Percentiles rank a stretch among this genome's conserved stretches.
Evolutionary conservation across 1,284 basidiomycete species (phyloP).

Genomic region (Thecaphora frezii): DNA sequence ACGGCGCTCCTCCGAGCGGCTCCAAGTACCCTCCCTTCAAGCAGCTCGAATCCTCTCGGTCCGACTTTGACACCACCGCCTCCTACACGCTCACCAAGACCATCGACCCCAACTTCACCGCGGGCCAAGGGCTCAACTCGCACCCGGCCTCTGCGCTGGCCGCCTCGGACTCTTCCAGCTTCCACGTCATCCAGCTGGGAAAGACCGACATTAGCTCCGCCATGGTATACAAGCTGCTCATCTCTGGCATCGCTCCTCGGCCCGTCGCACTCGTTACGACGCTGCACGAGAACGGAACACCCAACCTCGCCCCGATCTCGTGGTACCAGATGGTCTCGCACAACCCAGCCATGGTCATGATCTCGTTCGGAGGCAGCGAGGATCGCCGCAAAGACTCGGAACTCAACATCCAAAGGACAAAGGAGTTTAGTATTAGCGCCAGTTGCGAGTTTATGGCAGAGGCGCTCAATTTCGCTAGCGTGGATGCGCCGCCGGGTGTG

Average conservation of each 20-base stretch:
- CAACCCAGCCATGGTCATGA: constrained; percentile 47
- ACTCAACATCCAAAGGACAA: constrained; percentile 33
- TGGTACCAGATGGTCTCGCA: constrained; percentile 52
- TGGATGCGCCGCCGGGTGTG: constrained; percentile 36
- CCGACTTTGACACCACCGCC: constrained; percentile 16
- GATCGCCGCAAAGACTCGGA: constrained; percentile 43
- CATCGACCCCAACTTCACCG: constrained; percentile 24
- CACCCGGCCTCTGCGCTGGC: constrained; percentile 17
- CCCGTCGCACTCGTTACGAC: constrained; percentile 48
- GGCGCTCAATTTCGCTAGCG: constrained; percentile 46
- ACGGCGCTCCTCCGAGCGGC: too few relatives aligned
- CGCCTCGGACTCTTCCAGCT: constrained; percentile 24
- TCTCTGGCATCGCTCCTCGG: constrained; percentile 42
- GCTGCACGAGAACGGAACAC: constrained; percentile 29
- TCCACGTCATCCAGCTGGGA: constrained; percentile 35
- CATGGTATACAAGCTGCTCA: constrained; percentile 46
- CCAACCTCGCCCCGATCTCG: constrained; percentile 43
- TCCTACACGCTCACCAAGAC: constrained; percentile 32
- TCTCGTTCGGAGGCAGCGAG: constrained; percentile 39
- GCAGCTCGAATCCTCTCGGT: constrained; percentile 22
- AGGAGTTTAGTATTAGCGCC: constrained; percentile 37
- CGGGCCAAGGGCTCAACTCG: constrained; percentile 40
- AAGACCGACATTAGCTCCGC: constrained; percentile 30
- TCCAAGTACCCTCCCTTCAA: constrained; percentile 38
- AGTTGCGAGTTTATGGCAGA: constrained; percentile 45